Conservation (phyloP, 2,329 filamentous ascomycete genomes). For the Diaporthe citri region DNA sequence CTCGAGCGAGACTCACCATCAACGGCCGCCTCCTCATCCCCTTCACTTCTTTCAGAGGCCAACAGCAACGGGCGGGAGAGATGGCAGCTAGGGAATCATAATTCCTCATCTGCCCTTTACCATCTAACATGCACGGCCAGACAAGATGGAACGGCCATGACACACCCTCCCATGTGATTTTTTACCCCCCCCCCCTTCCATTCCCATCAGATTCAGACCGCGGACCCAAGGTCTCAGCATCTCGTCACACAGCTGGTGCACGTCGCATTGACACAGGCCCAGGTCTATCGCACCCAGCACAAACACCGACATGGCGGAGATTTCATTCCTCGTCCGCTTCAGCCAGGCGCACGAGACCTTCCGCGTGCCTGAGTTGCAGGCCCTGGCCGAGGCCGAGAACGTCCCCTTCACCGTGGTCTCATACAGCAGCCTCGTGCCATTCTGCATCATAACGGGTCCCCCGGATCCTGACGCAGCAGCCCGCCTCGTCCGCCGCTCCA, state of each 20-base stretch:
- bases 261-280: constrained; percentile 62
- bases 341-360: constrained; percentile 94
- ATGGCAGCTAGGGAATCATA: background rate
- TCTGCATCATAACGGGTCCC: constrained; percentile 80
- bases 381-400: constrained; percentile 78
- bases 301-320: background rate
- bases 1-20: background rate
- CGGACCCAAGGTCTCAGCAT: background rate
- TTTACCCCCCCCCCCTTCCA: background rate
- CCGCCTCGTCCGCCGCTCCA: constrained; percentile 78
- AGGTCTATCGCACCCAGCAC: background rate
- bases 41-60: background rate
- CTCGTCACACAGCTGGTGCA: background rate
- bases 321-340: constrained; percentile 83
- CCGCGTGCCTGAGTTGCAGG: constrained; percentile 83
- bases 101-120: background rate
- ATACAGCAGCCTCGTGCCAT: constrained; percentile 86
- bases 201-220: background rate
- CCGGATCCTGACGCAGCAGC: constrained; percentile 72
- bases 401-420: constrained; percentile 79
- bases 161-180: constrained; percentile 8
- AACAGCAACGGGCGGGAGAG: background rate
- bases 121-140: constrained; percentile 1
- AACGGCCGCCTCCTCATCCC: background rate
- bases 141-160: constrained; percentile 30